These are phyloP conservation scores for Monoraphidium neglectum DNA, from an alignment of 139 green algal genomes.

Conservation along the genomic window DNA sequence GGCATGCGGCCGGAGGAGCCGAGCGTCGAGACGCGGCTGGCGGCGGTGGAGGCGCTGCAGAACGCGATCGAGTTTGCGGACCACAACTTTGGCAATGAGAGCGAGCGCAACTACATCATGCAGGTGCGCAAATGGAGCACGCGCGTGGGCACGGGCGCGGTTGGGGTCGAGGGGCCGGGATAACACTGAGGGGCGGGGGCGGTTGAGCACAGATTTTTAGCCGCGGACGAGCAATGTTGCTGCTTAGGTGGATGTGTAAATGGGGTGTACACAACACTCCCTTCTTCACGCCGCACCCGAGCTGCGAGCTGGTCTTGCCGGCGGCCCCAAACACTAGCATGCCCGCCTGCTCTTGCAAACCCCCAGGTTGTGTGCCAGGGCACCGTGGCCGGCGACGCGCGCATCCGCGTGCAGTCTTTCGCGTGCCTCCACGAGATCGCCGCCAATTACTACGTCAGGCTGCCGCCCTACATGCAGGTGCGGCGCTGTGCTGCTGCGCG, in stretches of 20 bases:
- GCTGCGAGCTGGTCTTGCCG: no score
- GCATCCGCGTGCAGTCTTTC: slow-evolving; percentile 84
- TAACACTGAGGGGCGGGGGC: no score
- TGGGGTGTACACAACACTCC: no score
- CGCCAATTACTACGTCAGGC: slow-evolving; percentile 90
- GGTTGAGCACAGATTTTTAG: no score
- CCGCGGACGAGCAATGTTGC: no score
- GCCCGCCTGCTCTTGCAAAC: neutral
- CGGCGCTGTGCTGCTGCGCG: no score
- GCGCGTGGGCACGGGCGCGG: neutral
- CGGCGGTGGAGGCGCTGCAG: slow-evolving; percentile 86
- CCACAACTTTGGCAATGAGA: slow-evolving; percentile 94
- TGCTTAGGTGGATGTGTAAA: no score
- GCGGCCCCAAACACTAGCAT: neutral
- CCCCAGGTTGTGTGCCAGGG: slow-evolving; percentile 80
- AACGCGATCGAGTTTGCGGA: slow-evolving; percentile 96
- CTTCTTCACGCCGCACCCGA: no score
- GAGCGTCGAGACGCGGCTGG: slow-evolving; percentile 79
- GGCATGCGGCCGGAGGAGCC: slow-evolving; percentile 88
- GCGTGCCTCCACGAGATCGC: slow-evolving; percentile 93
- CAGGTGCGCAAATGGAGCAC: no score
- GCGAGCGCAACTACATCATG: slow-evolving; percentile 98
- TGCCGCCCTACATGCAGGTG: slow-evolving; percentile 89
- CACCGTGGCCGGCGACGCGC: slow-evolving; percentile 65
- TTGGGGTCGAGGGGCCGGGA: no score